phyloP scores from a whole-genome alignment of 208 protist species.

The Naegleria gruberi region DNA sequence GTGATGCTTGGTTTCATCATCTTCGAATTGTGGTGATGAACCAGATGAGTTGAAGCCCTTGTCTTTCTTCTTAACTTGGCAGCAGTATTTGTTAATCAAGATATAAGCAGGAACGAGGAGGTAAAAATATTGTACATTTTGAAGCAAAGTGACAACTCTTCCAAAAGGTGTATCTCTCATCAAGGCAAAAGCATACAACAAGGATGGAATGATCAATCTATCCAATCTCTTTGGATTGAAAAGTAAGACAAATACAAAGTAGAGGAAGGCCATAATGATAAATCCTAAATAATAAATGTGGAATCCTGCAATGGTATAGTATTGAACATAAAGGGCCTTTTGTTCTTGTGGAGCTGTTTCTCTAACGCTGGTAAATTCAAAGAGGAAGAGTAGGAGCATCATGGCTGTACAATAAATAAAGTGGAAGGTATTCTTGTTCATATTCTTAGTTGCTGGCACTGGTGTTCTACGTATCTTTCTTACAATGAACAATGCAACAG shows the following conservation, averaged over 20 bases:
- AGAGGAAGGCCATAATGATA: not conserved
- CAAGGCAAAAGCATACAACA: conserved; percentile 5
- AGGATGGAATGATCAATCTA: not conserved
- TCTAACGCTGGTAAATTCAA: not conserved
- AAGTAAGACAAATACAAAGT: not conserved
- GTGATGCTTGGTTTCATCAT: not conserved
- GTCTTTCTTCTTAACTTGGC: not conserved
- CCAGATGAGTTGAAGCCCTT: not conserved
- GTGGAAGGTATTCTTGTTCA: not conserved
- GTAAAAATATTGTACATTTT: not conserved
- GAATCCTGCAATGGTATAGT: conserved; percentile 7
- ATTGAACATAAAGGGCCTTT: not conserved
- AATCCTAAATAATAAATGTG: not conserved
- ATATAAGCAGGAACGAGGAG: not conserved
- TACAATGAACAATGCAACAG: not conserved
- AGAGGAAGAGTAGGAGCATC: not conserved
- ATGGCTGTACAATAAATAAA: not conserved
- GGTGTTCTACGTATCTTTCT: not conserved
- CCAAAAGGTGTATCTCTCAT: conserved; percentile 9
- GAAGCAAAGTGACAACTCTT: not conserved
- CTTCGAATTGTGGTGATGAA: not conserved
- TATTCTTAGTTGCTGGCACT: not conserved
- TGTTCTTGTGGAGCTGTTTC: not conserved
- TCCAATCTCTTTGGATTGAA: not conserved
- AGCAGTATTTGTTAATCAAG: not conserved